A percentile compares a stretch with the other conserved stretches of the same genome.
phyloP scores from a whole-genome alignment of 345 rosid species.

The Melaleuca alternifolia region DNA sequence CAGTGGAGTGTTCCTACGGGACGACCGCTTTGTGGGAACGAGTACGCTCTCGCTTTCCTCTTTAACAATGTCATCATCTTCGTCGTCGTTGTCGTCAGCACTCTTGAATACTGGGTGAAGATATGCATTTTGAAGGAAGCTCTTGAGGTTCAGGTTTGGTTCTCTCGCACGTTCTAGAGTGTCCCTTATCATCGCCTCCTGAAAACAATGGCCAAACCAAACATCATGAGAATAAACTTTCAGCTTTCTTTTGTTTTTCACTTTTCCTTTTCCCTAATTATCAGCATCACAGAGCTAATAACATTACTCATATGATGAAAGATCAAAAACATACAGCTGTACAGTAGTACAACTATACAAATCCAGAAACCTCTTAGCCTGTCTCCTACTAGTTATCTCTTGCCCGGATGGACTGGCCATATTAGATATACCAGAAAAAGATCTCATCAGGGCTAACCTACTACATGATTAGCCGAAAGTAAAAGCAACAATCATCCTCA shows the following conservation, averaged over 20 bases:
- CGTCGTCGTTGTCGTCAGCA: conserved; percentile 26
- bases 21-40: conserved; percentile 56
- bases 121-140: conserved; percentile 67
- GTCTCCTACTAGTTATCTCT: no score
- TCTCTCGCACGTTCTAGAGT: conserved; percentile 67
- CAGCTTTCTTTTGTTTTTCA: not conserved
- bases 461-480: not conserved
- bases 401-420: not conserved
- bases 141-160: conserved; percentile 55
- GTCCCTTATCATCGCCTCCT: conserved; percentile 97
- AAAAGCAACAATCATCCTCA: not conserved
- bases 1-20: conserved; percentile 24
- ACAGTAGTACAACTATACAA: not conserved
- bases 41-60: conserved; percentile 38
- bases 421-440: not conserved
- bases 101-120: conserved; percentile 57
- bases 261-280: not conserved
- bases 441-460: not conserved
- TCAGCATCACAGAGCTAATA: not conserved
- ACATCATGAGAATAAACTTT: not conserved
- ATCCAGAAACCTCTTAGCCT: not conserved
- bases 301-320: not conserved
- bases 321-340: not conserved
- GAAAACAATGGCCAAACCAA: conserved; percentile 1
- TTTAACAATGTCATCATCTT: conserved; percentile 1